A percentile compares a stretch with the other conserved stretches of the same genome.
Evolutionary conservation across 2,329 filamentous ascomycete genomes (phyloP).

Genomic region (Penicillium sp.): DNA sequence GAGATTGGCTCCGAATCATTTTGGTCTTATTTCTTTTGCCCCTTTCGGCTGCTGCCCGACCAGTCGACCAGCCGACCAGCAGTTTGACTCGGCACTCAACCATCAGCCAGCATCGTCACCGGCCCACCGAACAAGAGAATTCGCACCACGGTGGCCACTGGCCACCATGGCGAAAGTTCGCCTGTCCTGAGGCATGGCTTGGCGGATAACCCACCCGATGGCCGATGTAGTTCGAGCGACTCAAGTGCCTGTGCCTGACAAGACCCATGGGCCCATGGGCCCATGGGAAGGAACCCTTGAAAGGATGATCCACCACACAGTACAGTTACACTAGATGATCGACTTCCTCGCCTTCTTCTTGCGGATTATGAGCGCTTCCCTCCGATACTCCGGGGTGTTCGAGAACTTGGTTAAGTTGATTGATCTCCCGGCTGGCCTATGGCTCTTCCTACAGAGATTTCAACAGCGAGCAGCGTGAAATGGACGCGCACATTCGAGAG

Average conservation of each 20-base stretch:
- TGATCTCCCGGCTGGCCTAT: neutral
- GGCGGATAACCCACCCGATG: conserved; percentile 3
- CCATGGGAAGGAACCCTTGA: conserved; percentile 1
- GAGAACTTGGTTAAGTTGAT: conserved; percentile 15
- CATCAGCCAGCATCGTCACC: neutral
- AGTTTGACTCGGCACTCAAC: too few relatives aligned
- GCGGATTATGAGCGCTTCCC: neutral
- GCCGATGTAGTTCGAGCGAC: conserved; percentile 3
- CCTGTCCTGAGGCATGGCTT: neutral
- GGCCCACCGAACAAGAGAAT: neutral
- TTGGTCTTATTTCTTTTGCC: conserved; percentile 7
- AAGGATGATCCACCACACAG: conserved; percentile 5
- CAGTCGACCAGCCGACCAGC: neutral
- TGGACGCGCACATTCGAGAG: neutral
- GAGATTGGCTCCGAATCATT: conserved; percentile 12
- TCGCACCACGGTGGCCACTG: neutral
- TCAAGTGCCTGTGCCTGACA: conserved; percentile 19
- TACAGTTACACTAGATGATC: conserved; percentile 10
- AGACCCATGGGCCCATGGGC: conserved; percentile 10
- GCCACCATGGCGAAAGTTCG: neutral
- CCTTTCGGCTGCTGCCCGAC: conserved; percentile 10
- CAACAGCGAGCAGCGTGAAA: neutral
- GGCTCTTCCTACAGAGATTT: neutral
- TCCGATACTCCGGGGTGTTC: conserved; percentile 9
- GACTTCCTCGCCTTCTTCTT: conserved; percentile 12